Conservation (phyloP, 352 stramenopile species). For the Phytophthora melonis region DNA sequence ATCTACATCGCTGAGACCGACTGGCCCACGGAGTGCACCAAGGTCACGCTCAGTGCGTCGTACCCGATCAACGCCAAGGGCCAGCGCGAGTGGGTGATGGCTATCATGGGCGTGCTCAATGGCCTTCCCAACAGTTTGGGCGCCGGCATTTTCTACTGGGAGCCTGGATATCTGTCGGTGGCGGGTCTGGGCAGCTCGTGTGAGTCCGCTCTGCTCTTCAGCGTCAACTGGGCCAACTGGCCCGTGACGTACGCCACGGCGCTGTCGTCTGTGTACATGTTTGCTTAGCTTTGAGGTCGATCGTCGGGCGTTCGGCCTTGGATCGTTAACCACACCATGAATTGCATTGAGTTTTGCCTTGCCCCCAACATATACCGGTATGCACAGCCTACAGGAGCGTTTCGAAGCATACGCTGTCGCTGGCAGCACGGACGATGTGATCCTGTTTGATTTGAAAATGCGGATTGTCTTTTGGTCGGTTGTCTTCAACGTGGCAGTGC, state of each 20-base stretch:
- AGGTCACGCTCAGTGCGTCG: conserved; percentile 28
- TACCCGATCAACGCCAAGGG: conserved; percentile 29
- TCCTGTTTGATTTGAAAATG: no score
- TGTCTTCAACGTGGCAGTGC: no score
- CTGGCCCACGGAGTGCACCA: conserved; percentile 39
- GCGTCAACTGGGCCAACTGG: conserved; percentile 39
- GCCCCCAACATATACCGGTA: no score
- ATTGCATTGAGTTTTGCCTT: not conserved
- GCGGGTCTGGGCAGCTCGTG: conserved; percentile 40
- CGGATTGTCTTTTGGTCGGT: no score
- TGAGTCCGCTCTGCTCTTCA: conserved; percentile 40
- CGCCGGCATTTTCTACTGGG: conserved; percentile 46
- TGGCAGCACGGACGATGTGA: no score
- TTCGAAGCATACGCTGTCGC: not conserved
- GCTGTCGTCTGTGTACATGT: conserved; percentile 37
- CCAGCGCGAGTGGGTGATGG: conserved; percentile 38
- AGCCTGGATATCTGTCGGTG: conserved; percentile 34
- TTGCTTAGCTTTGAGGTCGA: not conserved
- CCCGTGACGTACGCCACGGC: conserved; percentile 34
- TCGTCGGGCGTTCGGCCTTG: not conserved
- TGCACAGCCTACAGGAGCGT: not conserved
- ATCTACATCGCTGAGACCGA: conserved; percentile 48
- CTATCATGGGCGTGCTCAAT: conserved; percentile 33
- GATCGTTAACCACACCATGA: not conserved
- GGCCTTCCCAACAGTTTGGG: conserved; percentile 28